Evolutionary conservation across 306 rosid genomes (phyloP), one percentile per base, ranked within the genome.

Genomic region (Abrus pulchellus): DNA sequence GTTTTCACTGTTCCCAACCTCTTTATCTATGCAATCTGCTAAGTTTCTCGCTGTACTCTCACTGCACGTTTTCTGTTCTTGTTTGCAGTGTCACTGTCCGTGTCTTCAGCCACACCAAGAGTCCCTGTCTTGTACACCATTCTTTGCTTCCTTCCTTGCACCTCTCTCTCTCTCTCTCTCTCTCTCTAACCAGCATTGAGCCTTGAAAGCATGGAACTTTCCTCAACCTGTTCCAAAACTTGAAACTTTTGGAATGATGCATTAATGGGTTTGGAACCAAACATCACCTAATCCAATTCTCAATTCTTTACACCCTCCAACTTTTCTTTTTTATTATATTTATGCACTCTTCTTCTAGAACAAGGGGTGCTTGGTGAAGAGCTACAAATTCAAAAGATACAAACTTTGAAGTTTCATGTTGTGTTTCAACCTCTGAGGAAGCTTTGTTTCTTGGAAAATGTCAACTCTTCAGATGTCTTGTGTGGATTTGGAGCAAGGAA

Each of bases 401-500:
- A 45, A 66, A 79, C 67, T 67, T 73, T 68, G 78, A 43, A 63
- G 56, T 75, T 86, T 40, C 75, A 61, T 57, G 32, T 47, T 62
- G 34, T 28, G 52, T 49, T 10, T 55, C 67, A 44, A 27, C 29
- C 6, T 43, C 63, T 14, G 29, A 40, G 29, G 5, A 55, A 5
- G 50, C 5, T 79, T 61, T 32, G 28, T 40, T 7, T 3, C 27
- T 70, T 57, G 32, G 36, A 47, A 68, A 79, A 77, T 92, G 87
- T 82, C 83, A 55, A 75, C 56, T 28, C 28, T 40, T 0, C 79
- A 85, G 71, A 86, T 91, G 83, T 86, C 89, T 53, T 86, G 55
- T 69, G 69, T 86, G 53, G 94, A 94, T 83, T 87, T 94, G 63
- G 98, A 92, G 86, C 88, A 76, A 80, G 94, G 98, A 2, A 52